Evolutionary conservation across 257 asterid species (phyloP).

Genomic region (Forsythia suspensa): DNA sequence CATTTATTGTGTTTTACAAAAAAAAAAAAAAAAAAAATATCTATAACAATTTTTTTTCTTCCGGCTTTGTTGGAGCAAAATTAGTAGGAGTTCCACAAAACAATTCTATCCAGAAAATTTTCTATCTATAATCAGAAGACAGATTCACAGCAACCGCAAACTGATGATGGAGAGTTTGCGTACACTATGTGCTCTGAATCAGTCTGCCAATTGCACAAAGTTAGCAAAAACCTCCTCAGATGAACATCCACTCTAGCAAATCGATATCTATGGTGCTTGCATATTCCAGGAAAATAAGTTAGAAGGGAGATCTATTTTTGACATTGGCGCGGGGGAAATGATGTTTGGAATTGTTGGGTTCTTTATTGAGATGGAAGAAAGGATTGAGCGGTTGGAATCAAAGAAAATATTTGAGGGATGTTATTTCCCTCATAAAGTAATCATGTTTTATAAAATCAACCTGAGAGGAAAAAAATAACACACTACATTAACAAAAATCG

Average conservation of each 20-base stretch:
- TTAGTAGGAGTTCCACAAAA: not conserved
- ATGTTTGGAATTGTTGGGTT: not conserved
- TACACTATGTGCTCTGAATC: not conserved
- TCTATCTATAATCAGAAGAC: not conserved
- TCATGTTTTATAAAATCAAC: conserved; percentile 1
- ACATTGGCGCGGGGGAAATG: not conserved
- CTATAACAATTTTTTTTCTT: not conserved
- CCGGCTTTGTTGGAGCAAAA: not conserved
- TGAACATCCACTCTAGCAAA: not conserved
- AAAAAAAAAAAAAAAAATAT: too few relatives aligned
- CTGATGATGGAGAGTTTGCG: not conserved
- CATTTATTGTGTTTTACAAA: not conserved
- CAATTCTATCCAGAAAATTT: not conserved
- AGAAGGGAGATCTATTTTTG: not conserved
- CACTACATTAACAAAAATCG: conserved; percentile 2
- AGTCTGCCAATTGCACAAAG: not conserved
- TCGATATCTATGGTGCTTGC: not conserved
- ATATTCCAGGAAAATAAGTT: not conserved
- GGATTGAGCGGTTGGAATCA: not conserved
- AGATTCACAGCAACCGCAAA: not conserved
- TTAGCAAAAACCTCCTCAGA: not conserved
- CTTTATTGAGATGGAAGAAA: not conserved
- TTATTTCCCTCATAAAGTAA: not conserved
- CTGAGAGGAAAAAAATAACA: not conserved
- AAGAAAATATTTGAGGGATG: conserved; percentile 13